Evolutionary conservation across 345 rosid genomes (phyloP).

Genomic region (Camelina neglecta): DNA sequence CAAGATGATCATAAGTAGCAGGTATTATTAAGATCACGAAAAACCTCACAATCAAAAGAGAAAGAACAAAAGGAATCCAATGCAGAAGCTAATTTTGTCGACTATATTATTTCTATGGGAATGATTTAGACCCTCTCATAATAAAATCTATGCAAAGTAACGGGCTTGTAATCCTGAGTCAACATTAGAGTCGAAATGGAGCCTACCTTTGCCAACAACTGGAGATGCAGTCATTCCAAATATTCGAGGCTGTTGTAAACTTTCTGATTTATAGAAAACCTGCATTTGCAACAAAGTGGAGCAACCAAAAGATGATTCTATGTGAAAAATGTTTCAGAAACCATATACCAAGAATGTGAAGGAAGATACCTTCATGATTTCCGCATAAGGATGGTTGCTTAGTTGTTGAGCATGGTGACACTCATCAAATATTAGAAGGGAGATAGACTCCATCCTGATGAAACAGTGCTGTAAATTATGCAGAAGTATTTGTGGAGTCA

Average conservation of each 20-base stretch:
- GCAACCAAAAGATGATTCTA: conserved; percentile 32
- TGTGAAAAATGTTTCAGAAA: conserved; percentile 21
- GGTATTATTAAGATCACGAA: conserved; percentile 19
- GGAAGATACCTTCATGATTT: conserved; percentile 82
- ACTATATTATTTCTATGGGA: conserved; percentile 21
- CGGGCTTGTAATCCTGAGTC: conserved; percentile 17
- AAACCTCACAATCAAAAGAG: conserved; percentile 23
- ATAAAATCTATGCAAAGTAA: neutral
- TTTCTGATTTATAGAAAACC: conserved; percentile 68
- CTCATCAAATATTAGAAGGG: conserved; percentile 90
- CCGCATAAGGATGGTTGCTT: conserved; percentile 87
- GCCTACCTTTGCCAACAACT: conserved; percentile 84
- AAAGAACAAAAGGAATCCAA: conserved; percentile 12
- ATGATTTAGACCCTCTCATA: conserved; percentile 10
- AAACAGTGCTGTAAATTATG: conserved; percentile 79
- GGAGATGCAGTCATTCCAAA: conserved; percentile 99
- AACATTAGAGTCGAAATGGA: conserved; percentile 15
- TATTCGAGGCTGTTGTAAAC: conserved; percentile 67
- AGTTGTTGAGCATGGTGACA: conserved; percentile 94
- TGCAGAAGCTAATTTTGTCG: conserved; percentile 26
- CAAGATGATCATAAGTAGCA: conserved; percentile 32
- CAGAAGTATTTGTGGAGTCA: conserved; percentile 87
- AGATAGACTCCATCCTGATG: conserved; percentile 84
- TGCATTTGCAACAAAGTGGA: conserved; percentile 47
- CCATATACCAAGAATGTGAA: conserved; percentile 28